Conservation (phyloP, 331 rosid genomes). For the Arachis monticola region DNA sequence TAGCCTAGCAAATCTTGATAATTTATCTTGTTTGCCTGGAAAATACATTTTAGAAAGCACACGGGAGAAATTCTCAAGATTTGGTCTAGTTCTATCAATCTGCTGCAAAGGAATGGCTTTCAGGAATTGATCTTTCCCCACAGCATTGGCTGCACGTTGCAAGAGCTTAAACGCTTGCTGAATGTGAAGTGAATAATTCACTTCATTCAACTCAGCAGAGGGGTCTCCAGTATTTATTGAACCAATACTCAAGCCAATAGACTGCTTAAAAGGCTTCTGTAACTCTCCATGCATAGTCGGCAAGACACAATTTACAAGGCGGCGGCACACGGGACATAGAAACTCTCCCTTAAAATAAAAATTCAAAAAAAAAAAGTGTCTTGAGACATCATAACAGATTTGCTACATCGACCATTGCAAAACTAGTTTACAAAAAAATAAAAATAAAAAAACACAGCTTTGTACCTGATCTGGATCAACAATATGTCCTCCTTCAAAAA, state of each 20-base stretch:
- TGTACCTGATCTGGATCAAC: constrained; percentile 94
- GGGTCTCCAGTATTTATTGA: constrained; percentile 44
- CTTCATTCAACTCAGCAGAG: constrained; percentile 43
- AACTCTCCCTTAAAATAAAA: constrained; percentile 78
- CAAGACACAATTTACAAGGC: constrained; percentile 90
- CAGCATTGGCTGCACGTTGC: constrained; percentile 70
- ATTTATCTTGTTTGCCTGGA: constrained; percentile 62
- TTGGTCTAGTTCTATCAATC: constrained; percentile 50
- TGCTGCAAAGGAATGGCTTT: constrained; percentile 57
- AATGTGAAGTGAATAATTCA: constrained; percentile 55
- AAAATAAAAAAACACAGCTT: not conserved
- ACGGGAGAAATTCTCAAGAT: constrained; percentile 64
- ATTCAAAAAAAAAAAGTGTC: constrained; percentile 16
- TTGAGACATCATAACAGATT: constrained; percentile 37
- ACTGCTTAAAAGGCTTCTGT: constrained; percentile 55
- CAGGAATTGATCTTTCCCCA: constrained; percentile 59
- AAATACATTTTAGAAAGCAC: constrained; percentile 79
- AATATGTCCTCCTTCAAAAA: constrained; percentile 98
- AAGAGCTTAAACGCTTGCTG: constrained; percentile 68
- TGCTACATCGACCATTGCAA: constrained; percentile 15
- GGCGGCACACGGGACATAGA: constrained; percentile 96
- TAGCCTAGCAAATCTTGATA: constrained; percentile 54
- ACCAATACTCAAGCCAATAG: constrained; percentile 45
- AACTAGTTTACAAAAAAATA: not conserved
- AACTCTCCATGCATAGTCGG: constrained; percentile 69